phyloP scores from a whole-genome alignment of 208 protist genomes.

The Leishmania aethiopica region DNA sequence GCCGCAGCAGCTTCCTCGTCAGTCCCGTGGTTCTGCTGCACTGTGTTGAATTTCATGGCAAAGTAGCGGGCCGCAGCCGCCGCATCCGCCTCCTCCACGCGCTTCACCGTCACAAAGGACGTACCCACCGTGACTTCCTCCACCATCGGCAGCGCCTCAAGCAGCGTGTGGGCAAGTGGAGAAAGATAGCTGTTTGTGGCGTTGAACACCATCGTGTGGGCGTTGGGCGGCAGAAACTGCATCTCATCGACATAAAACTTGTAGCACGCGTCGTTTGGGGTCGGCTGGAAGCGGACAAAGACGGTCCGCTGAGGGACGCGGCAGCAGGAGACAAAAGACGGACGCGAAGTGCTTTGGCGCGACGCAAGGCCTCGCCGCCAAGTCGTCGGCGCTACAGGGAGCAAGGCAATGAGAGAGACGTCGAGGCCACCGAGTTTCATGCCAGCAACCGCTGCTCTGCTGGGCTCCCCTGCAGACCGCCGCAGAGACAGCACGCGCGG shows the following conservation, averaged over 20 bases:
- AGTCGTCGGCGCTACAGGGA: neutral
- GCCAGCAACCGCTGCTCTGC: neutral
- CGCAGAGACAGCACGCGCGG: neutral
- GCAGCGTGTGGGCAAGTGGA: slow-evolving; percentile 69
- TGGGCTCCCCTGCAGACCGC: neutral
- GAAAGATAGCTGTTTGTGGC: slow-evolving; percentile 79
- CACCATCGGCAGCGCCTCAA: slow-evolving; percentile 82
- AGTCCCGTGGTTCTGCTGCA: slow-evolving; percentile 11
- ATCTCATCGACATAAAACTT: slow-evolving; percentile 80
- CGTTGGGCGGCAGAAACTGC: slow-evolving; percentile 53
- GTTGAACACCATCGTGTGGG: slow-evolving; percentile 77
- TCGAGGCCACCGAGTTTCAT: neutral
- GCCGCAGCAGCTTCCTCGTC: slow-evolving; percentile 39
- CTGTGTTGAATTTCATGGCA: slow-evolving; percentile 55
- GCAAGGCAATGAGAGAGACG: neutral
- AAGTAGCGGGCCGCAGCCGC: slow-evolving; percentile 69
- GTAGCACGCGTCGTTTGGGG: slow-evolving; percentile 85
- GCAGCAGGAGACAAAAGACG: neutral
- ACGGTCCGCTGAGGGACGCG: slow-evolving; percentile 23
- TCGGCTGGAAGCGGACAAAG: slow-evolving; percentile 82
- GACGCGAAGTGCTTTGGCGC: neutral
- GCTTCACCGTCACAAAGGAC: slow-evolving; percentile 81
- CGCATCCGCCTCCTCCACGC: slow-evolving; percentile 62
- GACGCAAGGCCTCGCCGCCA: slow-evolving; percentile 7
- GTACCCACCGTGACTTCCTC: slow-evolving; percentile 86